These are phyloP conservation scores for Citrullus mucosospermus DNA, from an alignment of 306 rosid species.

Conservation along the genomic window DNA sequence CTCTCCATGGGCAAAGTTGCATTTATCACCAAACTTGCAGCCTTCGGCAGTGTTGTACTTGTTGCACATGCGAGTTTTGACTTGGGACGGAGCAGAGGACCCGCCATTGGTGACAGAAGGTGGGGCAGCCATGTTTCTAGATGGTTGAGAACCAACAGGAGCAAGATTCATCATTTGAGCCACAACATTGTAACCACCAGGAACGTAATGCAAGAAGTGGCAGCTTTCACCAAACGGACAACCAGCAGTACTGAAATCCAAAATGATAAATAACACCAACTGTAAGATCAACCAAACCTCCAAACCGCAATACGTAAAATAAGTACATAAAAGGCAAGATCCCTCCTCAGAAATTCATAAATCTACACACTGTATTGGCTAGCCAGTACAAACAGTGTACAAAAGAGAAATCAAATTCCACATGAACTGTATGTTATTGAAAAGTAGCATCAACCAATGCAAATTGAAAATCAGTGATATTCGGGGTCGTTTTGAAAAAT, in stretches of 20 bases:
- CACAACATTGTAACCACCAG: conserved; percentile 87
- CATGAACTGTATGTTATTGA: background rate
- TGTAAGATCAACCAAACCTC: background rate
- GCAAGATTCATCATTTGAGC: conserved; percentile 86
- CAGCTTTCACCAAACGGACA: conserved; percentile 96
- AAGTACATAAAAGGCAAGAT: background rate
- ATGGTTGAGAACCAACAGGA: conserved; percentile 41
- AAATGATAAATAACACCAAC: background rate
- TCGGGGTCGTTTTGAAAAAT: background rate
- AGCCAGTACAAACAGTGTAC: background rate
- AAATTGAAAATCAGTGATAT: background rate
- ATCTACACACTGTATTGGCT: background rate
- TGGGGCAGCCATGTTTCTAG: conserved; percentile 44
- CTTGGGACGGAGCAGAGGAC: conserved; percentile 29
- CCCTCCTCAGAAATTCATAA: background rate
- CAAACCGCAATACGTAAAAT: too few species aligned
- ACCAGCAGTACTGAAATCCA: conserved; percentile 66
- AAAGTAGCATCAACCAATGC: background rate
- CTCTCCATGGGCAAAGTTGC: conserved; percentile 93
- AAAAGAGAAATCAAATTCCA: background rate
- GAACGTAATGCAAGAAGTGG: conserved; percentile 85
- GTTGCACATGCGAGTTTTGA: conserved; percentile 72
- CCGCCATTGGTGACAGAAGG: conserved; percentile 60
- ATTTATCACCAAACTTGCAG: conserved; percentile 93
- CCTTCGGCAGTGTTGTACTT: conserved; percentile 73